Conservation (phyloP, 805 yeast species). For the Blastobotrys mokoenaii region DNA sequence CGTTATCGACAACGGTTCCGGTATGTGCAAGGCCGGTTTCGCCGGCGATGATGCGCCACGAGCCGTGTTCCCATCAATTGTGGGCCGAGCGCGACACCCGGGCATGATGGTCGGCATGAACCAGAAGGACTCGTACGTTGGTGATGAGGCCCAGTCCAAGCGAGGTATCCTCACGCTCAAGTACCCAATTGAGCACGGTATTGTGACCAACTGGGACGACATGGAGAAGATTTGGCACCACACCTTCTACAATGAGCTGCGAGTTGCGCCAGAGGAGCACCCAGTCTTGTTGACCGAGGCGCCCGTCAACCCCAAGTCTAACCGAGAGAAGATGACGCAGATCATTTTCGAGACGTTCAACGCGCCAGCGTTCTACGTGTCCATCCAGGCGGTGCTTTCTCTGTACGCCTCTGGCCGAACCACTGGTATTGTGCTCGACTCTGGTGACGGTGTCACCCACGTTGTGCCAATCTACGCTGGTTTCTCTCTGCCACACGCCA, state of each 20-base stretch:
- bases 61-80: slow-evolving; percentile 99
- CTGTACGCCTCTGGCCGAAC: slow-evolving; percentile 99
- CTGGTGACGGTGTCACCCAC: slow-evolving; percentile 99
- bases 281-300: slow-evolving; percentile 99
- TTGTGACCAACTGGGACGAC: slow-evolving; percentile 99
- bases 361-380: slow-evolving; percentile 98
- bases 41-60: slow-evolving; percentile 99
- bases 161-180: slow-evolving; percentile 98
- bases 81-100: slow-evolving; percentile 99
- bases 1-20: slow-evolving; percentile 99
- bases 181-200: slow-evolving; percentile 99
- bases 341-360: slow-evolving; percentile 98
- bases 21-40: slow-evolving; percentile 99
- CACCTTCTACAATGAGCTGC: slow-evolving; percentile 98
- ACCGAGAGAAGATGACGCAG: slow-evolving; percentile 99
- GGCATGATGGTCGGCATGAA: slow-evolving; percentile 99
- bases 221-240: slow-evolving; percentile 99
- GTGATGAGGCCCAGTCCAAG: slow-evolving; percentile 99
- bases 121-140: slow-evolving; percentile 99
- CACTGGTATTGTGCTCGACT: slow-evolving; percentile 98
- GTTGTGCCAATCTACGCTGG: slow-evolving; percentile 99
- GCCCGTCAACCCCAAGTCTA: slow-evolving; percentile 98
- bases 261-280: slow-evolving; percentile 99
- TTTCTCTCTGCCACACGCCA: slow-evolving; percentile 98
- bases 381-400: slow-evolving; percentile 97